phyloP scores from a whole-genome alignment of 2,329 filamentous ascomycete species.

The Aspergillus proliferans region DNA sequence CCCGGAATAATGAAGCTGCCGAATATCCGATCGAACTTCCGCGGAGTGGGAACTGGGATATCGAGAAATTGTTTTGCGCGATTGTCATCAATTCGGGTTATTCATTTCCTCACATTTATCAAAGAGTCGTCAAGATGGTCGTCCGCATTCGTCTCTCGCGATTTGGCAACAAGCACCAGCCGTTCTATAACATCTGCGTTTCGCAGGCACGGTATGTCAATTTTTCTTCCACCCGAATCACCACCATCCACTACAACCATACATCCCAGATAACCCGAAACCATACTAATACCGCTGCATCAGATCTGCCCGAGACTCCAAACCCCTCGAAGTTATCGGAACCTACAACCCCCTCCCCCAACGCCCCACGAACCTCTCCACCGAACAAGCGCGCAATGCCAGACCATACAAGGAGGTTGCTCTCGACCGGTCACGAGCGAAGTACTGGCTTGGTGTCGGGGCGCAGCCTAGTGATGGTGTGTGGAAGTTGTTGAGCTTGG shows the following conservation, averaged over 20 bases:
- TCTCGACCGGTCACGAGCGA: constrained; percentile 71
- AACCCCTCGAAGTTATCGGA: constrained; percentile 86
- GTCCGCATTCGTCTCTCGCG: constrained; percentile 89
- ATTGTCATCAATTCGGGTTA: constrained; percentile 3
- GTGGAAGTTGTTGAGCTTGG: constrained; percentile 81
- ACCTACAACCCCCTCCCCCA: constrained; percentile 57
- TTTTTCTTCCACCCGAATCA: not conserved
- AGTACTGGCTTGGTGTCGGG: constrained; percentile 95
- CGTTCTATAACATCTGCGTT: constrained; percentile 97
- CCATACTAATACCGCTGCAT: constrained; percentile 3
- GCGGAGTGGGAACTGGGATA: constrained; percentile 14
- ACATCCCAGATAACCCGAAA: not conserved
- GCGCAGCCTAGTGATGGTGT: constrained; percentile 88
- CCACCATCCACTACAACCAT: not conserved
- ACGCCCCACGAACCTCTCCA: constrained; percentile 42
- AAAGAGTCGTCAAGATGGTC: constrained; percentile 60
- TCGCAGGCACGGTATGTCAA: constrained; percentile 72
- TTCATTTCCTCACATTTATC: not conserved
- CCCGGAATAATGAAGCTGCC: constrained; percentile 23
- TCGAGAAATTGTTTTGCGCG: not conserved
- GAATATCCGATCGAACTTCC: constrained; percentile 19
- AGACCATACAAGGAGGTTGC: constrained; percentile 85
- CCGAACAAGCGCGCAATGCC: constrained; percentile 46
- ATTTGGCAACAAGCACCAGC: constrained; percentile 80
- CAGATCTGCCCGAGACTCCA: constrained; percentile 78